A percentile compares a stretch with the other conserved stretches of the same genome.
Conservation (phyloP, 192 early-diverging fungal species). For the Coemansia furcata region DNA sequence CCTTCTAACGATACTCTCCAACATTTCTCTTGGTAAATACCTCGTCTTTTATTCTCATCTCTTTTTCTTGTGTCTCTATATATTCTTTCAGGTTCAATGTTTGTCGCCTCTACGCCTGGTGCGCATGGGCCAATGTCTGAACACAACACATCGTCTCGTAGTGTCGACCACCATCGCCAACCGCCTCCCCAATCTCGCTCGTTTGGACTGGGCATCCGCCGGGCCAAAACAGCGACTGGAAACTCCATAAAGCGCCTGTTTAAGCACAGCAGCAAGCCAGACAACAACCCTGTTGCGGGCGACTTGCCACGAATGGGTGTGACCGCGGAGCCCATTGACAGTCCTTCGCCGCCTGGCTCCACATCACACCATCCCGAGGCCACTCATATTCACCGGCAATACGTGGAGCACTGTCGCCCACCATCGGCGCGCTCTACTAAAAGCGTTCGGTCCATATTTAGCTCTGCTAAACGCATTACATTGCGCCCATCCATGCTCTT, state of each 20-base stretch:
- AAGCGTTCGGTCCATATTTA: conserved; percentile 42
- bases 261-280: conserved; percentile 12
- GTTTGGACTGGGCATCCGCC: conserved; percentile 14
- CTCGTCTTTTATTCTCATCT: not conserved
- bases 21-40: not conserved
- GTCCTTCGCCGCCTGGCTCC: conserved; percentile 8
- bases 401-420: conserved; percentile 13
- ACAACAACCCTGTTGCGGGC: not conserved
- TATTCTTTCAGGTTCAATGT: not conserved
- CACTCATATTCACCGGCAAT: not conserved
- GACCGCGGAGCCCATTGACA: conserved; percentile 3
- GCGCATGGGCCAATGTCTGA: conserved; percentile 3
- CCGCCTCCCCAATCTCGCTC: not conserved
- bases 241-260: conserved; percentile 39
- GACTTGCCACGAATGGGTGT: not conserved
- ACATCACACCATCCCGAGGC: conserved; percentile 2
- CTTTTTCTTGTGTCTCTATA: not conserved
- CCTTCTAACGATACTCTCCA: not conserved
- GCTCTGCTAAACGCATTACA: conserved; percentile 36
- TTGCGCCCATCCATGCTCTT: conserved; percentile 36
- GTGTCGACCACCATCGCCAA: not conserved
- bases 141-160: not conserved
- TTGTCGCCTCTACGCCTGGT: conserved; percentile 7
- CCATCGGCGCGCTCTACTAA: conserved; percentile 30
- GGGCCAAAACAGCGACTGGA: conserved; percentile 23